phyloP scores from a whole-genome alignment of 805 yeast genomes.

The Saturnispora saitoi region DNA sequence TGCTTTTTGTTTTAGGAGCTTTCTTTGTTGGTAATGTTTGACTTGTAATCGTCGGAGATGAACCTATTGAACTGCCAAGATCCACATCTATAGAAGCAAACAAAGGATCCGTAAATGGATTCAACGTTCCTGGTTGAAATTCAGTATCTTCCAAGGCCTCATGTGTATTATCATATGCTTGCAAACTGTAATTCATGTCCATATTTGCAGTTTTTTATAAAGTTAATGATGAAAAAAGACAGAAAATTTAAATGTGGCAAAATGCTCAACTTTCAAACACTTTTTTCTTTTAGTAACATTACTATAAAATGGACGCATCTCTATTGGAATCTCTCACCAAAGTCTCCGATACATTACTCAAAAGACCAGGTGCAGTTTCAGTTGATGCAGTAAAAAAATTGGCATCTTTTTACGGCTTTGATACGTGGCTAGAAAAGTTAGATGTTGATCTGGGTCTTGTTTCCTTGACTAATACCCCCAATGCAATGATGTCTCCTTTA shows the following conservation, averaged over 20 bases:
- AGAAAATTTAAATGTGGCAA: neutral
- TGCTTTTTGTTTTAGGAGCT: neutral
- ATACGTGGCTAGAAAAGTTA: slow-evolving; percentile 28
- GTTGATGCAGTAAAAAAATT: slow-evolving; percentile 28
- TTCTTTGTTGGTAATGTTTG: slow-evolving; percentile 2
- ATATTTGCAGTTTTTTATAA: neutral
- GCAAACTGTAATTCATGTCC: neutral
- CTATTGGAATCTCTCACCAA: slow-evolving; percentile 26
- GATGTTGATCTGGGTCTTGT: slow-evolving; percentile 5
- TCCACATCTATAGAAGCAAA: neutral
- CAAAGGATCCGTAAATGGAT: neutral
- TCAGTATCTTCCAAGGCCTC: neutral
- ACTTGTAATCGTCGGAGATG: neutral
- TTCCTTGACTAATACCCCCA: slow-evolving; percentile 6
- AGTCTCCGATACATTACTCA: slow-evolving; percentile 27
- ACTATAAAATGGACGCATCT: slow-evolving; percentile 22
- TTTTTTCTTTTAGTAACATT: neutral
- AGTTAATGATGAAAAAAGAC: neutral
- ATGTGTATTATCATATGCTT: neutral
- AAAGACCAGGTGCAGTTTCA: slow-evolving; percentile 30
- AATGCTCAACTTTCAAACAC: neutral
- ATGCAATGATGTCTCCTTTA: slow-evolving; percentile 6
- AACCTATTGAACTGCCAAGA: neutral
- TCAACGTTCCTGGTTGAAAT: neutral
- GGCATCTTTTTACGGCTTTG: slow-evolving; percentile 32